Percentiles rank a stretch among this genome's conserved stretches.
These are phyloP conservation scores for Fusarium scirpi DNA, from an alignment of 2,329 filamentous ascomycete genomes.

Conservation along the genomic window DNA sequence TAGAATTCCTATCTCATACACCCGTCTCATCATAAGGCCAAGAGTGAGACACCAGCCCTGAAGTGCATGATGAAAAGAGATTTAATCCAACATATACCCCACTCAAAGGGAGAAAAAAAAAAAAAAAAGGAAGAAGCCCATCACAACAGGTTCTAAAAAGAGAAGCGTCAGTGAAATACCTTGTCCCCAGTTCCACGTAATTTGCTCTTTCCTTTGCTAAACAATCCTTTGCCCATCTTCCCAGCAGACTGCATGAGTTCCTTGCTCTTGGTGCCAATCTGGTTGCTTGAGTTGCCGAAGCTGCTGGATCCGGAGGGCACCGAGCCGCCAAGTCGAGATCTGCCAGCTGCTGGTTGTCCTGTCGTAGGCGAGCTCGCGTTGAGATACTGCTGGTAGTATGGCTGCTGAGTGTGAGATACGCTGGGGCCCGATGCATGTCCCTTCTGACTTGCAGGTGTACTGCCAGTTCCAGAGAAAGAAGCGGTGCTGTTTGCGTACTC, in stretches of 20 bases:
- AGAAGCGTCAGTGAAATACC: slow-evolving; percentile 79
- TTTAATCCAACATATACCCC: slow-evolving; percentile 48
- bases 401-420: slow-evolving; percentile 54
- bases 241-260: slow-evolving; percentile 88
- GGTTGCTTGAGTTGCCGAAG: slow-evolving; percentile 67
- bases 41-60: slow-evolving; percentile 47
- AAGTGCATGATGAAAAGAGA: slow-evolving; percentile 49
- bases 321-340: slow-evolving; percentile 53
- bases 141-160: slow-evolving; percentile 49
- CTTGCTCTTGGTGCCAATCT: slow-evolving; percentile 86
- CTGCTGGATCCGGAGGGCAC: slow-evolving; percentile 58
- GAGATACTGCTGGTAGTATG: slow-evolving; percentile 68
- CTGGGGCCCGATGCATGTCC: slow-evolving; percentile 39
- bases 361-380: slow-evolving; percentile 56
- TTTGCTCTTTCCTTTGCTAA: slow-evolving; percentile 91
- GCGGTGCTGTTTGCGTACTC: slow-evolving; percentile 59
- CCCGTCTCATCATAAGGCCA: slow-evolving; percentile 52
- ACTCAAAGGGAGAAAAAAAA: slow-evolving; percentile 34
- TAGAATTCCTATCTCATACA: slow-evolving; percentile 59
- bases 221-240: slow-evolving; percentile 88
- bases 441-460: slow-evolving; percentile 32
- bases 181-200: slow-evolving; percentile 81
- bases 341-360: slow-evolving; percentile 48
- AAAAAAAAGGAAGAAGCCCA: slow-evolving; percentile 46
- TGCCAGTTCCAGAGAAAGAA: slow-evolving; percentile 44